Evolutionary conservation across 164 flowering plant species (phyloP).

Genomic region (Dillenia suffruticosa): DNA sequence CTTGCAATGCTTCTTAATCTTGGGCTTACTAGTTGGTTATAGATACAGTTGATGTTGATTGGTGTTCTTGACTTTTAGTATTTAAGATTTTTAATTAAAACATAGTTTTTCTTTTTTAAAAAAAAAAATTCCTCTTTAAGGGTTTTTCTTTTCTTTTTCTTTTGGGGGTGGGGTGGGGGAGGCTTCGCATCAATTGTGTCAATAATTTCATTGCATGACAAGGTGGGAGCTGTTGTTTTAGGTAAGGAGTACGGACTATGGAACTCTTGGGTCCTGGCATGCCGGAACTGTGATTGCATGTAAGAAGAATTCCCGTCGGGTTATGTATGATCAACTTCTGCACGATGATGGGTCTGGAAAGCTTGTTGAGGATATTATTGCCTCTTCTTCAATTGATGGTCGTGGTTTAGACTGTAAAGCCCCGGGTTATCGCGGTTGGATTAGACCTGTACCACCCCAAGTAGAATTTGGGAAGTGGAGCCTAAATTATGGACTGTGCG

Average conservation of each 20-base stretch:
- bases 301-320: constrained; percentile 4
- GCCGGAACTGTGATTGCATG: constrained; percentile 27
- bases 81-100: too few species aligned
- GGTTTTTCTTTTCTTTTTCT: too few species aligned
- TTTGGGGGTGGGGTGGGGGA: too few species aligned
- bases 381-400: constrained; percentile 25
- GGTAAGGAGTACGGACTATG: constrained; percentile 50
- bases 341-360: constrained; percentile 11
- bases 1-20: too few species aligned
- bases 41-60: too few species aligned
- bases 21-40: too few species aligned
- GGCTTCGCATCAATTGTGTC: too few species aligned
- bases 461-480: constrained; percentile 2
- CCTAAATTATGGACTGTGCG: constrained; percentile 67
- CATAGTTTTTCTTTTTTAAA: too few species aligned
- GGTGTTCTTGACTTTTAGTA: too few species aligned
- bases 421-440: constrained; percentile 19
- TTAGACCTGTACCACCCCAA: constrained; percentile 47
- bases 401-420: not conserved
- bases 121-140: too few species aligned
- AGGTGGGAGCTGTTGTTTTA: constrained; percentile 6
- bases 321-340: constrained; percentile 31
- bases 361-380: constrained; percentile 18
- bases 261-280: constrained; percentile 56
- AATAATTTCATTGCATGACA: too few species aligned